These are phyloP conservation scores for Phytophthora macrochlamydospora DNA, from an alignment of 352 stramenopile genomes.

Conservation along the genomic window DNA sequence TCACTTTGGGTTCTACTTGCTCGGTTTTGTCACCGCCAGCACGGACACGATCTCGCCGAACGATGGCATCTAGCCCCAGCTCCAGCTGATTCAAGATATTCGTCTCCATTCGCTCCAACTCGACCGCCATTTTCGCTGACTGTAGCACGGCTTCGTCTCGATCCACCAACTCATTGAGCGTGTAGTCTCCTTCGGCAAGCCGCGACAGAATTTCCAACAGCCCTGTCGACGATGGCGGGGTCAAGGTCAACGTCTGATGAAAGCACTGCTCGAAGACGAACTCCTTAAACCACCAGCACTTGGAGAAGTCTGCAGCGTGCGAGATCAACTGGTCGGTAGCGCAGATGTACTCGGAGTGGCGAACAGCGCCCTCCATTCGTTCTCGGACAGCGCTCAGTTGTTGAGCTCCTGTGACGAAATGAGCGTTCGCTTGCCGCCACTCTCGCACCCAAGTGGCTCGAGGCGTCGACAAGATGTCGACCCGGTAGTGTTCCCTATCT, in stretches of 20 bases:
- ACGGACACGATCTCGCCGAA: constrained; percentile 19
- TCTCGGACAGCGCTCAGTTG: constrained; percentile 23
- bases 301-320: constrained; percentile 42
- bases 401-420: constrained; percentile 25
- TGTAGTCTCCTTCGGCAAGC: constrained; percentile 27
- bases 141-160: constrained; percentile 27
- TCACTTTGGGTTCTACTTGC: constrained; percentile 12
- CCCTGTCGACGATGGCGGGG: constrained; percentile 15
- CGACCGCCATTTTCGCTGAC: constrained; percentile 14
- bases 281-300: constrained; percentile 54
- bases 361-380: constrained; percentile 50
- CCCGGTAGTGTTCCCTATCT: constrained; percentile 31
- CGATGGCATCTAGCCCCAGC: constrained; percentile 24
- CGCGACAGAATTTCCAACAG: constrained; percentile 41
- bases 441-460: constrained; percentile 52
- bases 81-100: constrained; percentile 36
- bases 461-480: constrained; percentile 19
- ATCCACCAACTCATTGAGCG: constrained; percentile 50
- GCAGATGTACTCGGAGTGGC: constrained; percentile 53
- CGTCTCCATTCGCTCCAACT: constrained; percentile 32
- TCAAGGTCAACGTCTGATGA: constrained; percentile 13
- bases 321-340: constrained; percentile 29
- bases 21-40: constrained; percentile 9
- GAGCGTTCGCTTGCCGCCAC: constrained; percentile 61
- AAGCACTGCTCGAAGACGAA: constrained; percentile 40